Base-by-base conservation (phyloP, 257 asterid species). In the Petrea volubilis region DNA sequence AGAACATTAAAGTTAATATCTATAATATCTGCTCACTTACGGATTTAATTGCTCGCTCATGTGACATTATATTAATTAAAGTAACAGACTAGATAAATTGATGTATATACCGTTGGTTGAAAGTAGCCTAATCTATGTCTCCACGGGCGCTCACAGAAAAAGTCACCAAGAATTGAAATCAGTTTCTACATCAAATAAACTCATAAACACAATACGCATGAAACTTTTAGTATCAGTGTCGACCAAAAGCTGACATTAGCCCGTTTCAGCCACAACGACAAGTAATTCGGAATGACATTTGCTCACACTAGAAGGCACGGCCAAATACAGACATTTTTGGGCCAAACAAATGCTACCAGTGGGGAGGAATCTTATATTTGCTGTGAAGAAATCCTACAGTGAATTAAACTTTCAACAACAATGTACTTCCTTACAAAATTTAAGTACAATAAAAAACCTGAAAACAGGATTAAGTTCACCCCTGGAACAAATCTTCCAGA, bases 401-500 rank as follows among this genome's bases (percentile, higher is more conserved):
- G 34, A 24, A 58, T 21, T 34, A 62, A 27, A 43, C 58, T 7
- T 20, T 13, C 33, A 43, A 13, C 9, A 13, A 12, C 47, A 7
- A 24, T 15, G 27, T 9, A 11, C 33, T 57, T 57, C 62, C 64
- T 40, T 46, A 65, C 63, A 64, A 20, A 75, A 40, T 3, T n/a
- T 1, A 60, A n/a, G n/a, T 43, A n/a, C 3, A 29, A 25, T 15
- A n/a, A 38, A 18, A 44, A 40, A 38, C 14, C 20, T 34, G 7
- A 44, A 69, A 69, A 52, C 10, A 40, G 64, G 18, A 51, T 31
- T 25, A 34, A 20, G 11, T 6, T 58, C 49, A 64, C 70, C 74
- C 49, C 74, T 49, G 31, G 49, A 56, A 49, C n/a, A 64, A 59
- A 64, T 24, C 51, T 36, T 57, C 25, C 49, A 17, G 71, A 57